Percentiles rank a stretch among this genome's conserved stretches.
phyloP scores from a whole-genome alignment of 805 yeast species.

The Hanseniaspora meyeri region DNA sequence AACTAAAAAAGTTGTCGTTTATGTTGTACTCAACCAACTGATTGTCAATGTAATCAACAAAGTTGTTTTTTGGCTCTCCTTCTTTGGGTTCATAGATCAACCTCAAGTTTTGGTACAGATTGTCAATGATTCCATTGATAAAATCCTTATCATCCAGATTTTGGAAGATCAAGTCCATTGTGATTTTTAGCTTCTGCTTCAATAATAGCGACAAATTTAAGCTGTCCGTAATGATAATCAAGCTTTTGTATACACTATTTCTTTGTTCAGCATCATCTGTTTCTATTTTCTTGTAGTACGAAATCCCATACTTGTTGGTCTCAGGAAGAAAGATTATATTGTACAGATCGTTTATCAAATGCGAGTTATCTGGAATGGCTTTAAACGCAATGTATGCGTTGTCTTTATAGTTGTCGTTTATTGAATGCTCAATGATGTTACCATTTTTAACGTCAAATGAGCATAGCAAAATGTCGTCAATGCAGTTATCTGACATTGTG shows the following conservation, averaged over 20 bases:
- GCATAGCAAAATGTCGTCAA: conserved; percentile 7
- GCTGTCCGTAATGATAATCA: conserved; percentile 4
- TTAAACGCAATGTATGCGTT: conserved; percentile 5
- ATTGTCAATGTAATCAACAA: conserved; percentile 8
- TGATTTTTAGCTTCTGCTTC: conserved; percentile 4
- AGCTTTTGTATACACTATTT: conserved; percentile 7
- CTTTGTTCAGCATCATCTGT: conserved; percentile 1
- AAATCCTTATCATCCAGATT: neutral
- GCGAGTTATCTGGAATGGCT: conserved; percentile 11
- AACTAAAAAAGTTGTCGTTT: neutral
- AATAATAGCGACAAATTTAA: neutral
- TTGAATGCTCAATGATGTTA: conserved; percentile 7
- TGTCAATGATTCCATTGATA: neutral
- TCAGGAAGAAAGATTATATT: neutral
- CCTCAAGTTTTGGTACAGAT: neutral
- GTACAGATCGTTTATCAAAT: conserved; percentile 2
- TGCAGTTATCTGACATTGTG: neutral
- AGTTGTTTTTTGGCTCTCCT: neutral
- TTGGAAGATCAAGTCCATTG: conserved; percentile 9
- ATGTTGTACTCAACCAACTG: conserved; percentile 6
- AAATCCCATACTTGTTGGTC: conserved; percentile 5
- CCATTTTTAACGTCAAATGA: conserved; percentile 12
- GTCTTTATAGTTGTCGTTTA: neutral
- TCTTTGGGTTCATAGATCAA: neutral
- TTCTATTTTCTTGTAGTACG: conserved; percentile 3